Percentiles rank a stretch among this genome's conserved stretches.
These are phyloP conservation scores for Wickerhamiella alocasiicola DNA, from an alignment of 805 yeast species.

Conservation along the genomic window DNA sequence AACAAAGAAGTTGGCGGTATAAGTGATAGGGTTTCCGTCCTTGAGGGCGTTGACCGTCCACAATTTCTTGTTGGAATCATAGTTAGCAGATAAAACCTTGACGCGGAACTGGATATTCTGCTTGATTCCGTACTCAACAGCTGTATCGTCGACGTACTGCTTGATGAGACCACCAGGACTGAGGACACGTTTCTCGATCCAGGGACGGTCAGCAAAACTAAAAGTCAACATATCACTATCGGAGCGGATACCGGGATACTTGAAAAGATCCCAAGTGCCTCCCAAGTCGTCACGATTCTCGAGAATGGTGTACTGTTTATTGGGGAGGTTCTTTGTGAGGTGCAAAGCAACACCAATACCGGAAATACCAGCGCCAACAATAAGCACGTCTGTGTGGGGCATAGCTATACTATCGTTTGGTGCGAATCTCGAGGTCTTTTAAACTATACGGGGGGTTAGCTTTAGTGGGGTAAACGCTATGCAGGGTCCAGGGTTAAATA, in stretches of 20 bases:
- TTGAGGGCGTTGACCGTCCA: slow-evolving; percentile 2
- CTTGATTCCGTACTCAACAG: slow-evolving; percentile 2
- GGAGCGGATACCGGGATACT: slow-evolving; percentile 9
- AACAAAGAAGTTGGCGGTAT: slow-evolving; percentile 6
- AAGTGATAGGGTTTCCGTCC: slow-evolving; percentile 1
- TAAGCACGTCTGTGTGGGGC: slow-evolving; percentile 3
- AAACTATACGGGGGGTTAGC: no score
- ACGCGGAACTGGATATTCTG: background rate
- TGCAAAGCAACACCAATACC: slow-evolving; percentile 10
- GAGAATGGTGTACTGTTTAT: slow-evolving; percentile 2
- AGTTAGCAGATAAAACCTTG: slow-evolving; percentile 1
- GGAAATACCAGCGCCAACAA: slow-evolving; percentile 10
- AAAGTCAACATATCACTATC: slow-evolving; percentile 11
- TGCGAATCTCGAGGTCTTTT: no score
- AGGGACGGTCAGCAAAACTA: slow-evolving; percentile 9
- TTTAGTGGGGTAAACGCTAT: no score
- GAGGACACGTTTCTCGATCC: slow-evolving; percentile 8
- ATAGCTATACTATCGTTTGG: background rate
- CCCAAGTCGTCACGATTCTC: slow-evolving; percentile 10
- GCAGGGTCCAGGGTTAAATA: no score
- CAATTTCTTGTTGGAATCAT: background rate
- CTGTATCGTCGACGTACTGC: slow-evolving; percentile 6
- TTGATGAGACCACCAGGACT: slow-evolving; percentile 7
- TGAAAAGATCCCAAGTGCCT: slow-evolving; percentile 10
- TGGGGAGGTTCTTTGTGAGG: slow-evolving; percentile 1